Base-by-base conservation (phyloP, 1,284 basidiomycete genomes). In the Wallemia ichthyophaga region DNA sequence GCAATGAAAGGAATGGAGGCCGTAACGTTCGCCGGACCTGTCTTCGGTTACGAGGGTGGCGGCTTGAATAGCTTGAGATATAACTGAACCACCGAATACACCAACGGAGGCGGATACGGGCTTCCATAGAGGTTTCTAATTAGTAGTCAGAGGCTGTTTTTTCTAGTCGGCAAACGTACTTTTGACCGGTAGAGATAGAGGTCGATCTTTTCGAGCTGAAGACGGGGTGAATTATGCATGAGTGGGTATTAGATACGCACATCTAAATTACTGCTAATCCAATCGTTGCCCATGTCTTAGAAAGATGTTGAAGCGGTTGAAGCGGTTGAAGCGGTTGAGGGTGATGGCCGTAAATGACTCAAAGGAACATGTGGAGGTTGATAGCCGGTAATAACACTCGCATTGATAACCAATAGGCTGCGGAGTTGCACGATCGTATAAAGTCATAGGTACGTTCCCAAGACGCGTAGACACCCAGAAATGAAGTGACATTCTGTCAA, bases 1-100 rank as follows among this genome's bases (percentile, higher is more conserved):
- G 64, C 81, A 85, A 81, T 85, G 67, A 11, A 56, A 26, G 2
- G 25, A 26, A 17, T 56, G 55, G 5, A 56, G n/a, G 55, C 55
- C 25, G 55, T 56, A 56, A 7, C 25, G 19, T 9, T 56, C 55
- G 25, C 55, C 25, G 17, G 5, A 7, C 25, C 25, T 26, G 24
- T 25, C 55, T 17, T 56, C 55, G 55, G 5, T 26, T 7, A 56
- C 55, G 9, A 5, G 2, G 2, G 55, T 56, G 7, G 55, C 55
- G 3, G 55, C 55, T 17, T 25, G 25, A 9, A 56, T 56, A 17
- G 55, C 55, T 24, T 56, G 55, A 25, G 24, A 9, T 11, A 56
- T 56, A 25, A 56, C 55, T 27, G 15, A 24, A 9, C 55, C 55
- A n/a, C 55, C 55, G n/a, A 56, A 56, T 27, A 56, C 55, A 24